Conservation (phyloP, 1,284 basidiomycete species). For the Sphaerobolus stellatus region DNA sequence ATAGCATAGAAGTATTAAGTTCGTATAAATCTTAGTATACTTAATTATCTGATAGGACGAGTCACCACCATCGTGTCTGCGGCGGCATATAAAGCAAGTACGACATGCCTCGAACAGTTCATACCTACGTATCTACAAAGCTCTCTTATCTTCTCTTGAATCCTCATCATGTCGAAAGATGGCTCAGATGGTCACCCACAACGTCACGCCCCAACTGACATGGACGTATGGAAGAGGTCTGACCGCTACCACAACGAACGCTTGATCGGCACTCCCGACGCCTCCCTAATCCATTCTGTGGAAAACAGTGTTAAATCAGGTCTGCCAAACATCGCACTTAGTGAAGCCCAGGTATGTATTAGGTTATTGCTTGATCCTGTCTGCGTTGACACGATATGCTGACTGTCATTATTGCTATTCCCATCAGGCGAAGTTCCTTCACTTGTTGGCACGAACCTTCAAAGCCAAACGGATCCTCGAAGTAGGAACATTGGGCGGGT, state of each 20-base stretch:
- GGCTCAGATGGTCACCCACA: not conserved
- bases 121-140: too few species aligned
- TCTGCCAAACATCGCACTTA: conserved; percentile 54
- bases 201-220: conserved; percentile 8
- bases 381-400: too few species aligned
- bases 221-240: conserved; percentile 48
- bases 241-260: conserved; percentile 59
- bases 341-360: conserved; percentile 28
- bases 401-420: not conserved
- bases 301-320: conserved; percentile 44
- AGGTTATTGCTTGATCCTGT: too few species aligned
- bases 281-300: conserved; percentile 41
- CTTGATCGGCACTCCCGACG: conserved; percentile 45
- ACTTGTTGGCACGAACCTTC: conserved; percentile 48
- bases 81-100: too few species aligned
- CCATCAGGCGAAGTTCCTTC: conserved; percentile 54
- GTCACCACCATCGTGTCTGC: too few species aligned
- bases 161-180: too few species aligned
- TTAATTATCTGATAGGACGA: too few species aligned
- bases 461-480: conserved; percentile 55
- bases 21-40: too few species aligned
- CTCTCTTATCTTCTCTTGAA: too few species aligned
- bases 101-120: too few species aligned
- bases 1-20: too few species aligned
- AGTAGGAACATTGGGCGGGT: conserved; percentile 65